Evolutionary conservation across 352 stramenopile species (phyloP).

Genomic region (Pythium volutum): DNA sequence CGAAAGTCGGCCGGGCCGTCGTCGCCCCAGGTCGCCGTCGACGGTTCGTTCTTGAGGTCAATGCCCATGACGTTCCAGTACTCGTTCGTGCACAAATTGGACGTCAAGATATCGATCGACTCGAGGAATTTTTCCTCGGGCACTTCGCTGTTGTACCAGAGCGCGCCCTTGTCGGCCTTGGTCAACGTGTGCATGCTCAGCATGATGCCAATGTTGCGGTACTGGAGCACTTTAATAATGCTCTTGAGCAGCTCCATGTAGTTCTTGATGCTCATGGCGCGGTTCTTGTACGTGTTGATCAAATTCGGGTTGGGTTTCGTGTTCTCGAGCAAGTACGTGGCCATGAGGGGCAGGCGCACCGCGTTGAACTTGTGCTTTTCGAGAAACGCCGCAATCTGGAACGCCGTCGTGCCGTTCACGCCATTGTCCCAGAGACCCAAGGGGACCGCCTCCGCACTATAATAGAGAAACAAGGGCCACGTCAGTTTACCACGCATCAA

Average conservation of each 20-base stretch:
- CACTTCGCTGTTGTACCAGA: slow-evolving; percentile 33
- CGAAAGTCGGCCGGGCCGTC: slow-evolving; percentile 45
- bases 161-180: slow-evolving; percentile 23
- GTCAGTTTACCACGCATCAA: not conserved
- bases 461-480: not conserved
- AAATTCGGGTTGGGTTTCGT: slow-evolving; percentile 24
- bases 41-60: slow-evolving; percentile 69
- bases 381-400: slow-evolving; percentile 67
- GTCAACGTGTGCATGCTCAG: slow-evolving; percentile 41
- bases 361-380: slow-evolving; percentile 75
- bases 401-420: slow-evolving; percentile 58
- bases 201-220: slow-evolving; percentile 42
- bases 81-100: slow-evolving; percentile 42
- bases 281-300: slow-evolving; percentile 50
- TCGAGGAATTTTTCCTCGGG: slow-evolving; percentile 20
- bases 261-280: slow-evolving; percentile 37
- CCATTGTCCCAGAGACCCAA: slow-evolving; percentile 64
- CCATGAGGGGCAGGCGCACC: slow-evolving; percentile 65
- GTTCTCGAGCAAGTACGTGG: slow-evolving; percentile 40
- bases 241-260: slow-evolving; percentile 47
- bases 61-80: slow-evolving; percentile 82
- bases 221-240: slow-evolving; percentile 37
- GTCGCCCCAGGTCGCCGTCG: slow-evolving; percentile 50
- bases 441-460: slow-evolving; percentile 39
- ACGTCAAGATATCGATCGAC: slow-evolving; percentile 35